Conservation (phyloP, 2,329 filamentous ascomycete species). For the Purpureocillium takamizusanense region DNA sequence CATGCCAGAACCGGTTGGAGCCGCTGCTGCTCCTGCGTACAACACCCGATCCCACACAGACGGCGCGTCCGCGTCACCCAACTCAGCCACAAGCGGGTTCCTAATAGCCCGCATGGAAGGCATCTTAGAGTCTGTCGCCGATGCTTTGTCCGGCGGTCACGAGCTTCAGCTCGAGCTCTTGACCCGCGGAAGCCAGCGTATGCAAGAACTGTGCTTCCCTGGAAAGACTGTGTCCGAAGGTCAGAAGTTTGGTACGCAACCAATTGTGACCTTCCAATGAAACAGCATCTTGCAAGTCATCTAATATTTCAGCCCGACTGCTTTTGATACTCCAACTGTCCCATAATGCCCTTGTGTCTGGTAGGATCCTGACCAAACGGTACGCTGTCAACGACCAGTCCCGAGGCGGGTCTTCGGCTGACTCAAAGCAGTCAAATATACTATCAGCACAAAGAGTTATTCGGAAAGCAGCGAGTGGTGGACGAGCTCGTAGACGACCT, state of each 20-base stretch:
- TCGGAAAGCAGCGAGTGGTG: slow-evolving; percentile 58
- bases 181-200: slow-evolving; percentile 10
- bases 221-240: slow-evolving; percentile 37
- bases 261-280: background rate
- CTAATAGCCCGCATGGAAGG: slow-evolving; percentile 26
- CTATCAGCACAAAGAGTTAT: slow-evolving; percentile 67
- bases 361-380: slow-evolving; percentile 53
- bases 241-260: slow-evolving; percentile 40
- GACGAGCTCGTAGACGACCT: slow-evolving; percentile 68
- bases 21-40: no score
- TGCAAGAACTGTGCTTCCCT: slow-evolving; percentile 31
- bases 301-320: slow-evolving; percentile 35
- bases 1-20: no score
- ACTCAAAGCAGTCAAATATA: slow-evolving; percentile 57
- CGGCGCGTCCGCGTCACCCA: background rate
- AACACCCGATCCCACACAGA: no score
- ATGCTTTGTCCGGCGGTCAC: slow-evolving; percentile 14
- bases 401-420: background rate
- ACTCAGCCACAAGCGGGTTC: slow-evolving; percentile 10
- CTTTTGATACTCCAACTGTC: slow-evolving; percentile 50
- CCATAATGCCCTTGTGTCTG: slow-evolving; percentile 48
- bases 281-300: background rate
- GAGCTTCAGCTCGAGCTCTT: slow-evolving; percentile 18
- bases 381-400: slow-evolving; percentile 15
- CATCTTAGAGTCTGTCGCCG: slow-evolving; percentile 20